Evolutionary conservation across 805 yeast genomes (phyloP).

Genomic region (Suhomyces canberraensis): DNA sequence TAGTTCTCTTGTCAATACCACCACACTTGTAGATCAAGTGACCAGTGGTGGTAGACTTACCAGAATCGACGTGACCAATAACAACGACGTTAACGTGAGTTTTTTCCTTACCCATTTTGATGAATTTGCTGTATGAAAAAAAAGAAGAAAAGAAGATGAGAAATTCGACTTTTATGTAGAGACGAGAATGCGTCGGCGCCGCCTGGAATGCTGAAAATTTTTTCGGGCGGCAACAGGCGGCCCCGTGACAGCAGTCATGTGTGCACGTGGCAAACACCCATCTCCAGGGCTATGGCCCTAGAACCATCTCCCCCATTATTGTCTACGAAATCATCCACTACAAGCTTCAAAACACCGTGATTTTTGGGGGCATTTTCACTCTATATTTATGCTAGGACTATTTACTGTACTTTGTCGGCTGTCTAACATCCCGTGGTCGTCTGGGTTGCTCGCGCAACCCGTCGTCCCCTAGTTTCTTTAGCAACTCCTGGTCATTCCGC

Average conservation of each 20-base stretch:
- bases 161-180: constrained; percentile 6
- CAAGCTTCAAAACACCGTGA: background rate
- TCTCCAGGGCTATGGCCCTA: constrained; percentile 1
- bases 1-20: constrained; percentile 98
- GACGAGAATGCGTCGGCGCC: constrained; percentile 4
- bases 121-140: constrained; percentile 9
- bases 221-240: background rate
- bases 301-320: background rate
- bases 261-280: background rate
- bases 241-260: background rate
- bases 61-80: constrained; percentile 99
- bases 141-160: constrained; percentile 10
- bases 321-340: too few species aligned
- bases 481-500: constrained; percentile 16
- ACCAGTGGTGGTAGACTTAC: constrained; percentile 96
- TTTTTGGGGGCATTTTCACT: background rate
- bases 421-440: constrained; percentile 6
- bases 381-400: constrained; percentile 1
- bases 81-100: constrained; percentile 99
- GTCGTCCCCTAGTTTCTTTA: constrained; percentile 15
- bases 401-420: constrained; percentile 5
- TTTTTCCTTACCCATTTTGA: constrained; percentile 84
- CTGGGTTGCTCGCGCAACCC: constrained; percentile 7
- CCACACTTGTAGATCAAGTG: constrained; percentile 99
- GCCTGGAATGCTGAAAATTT: constrained; percentile 5